A percentile compares a stretch with the other conserved stretches of the same genome.
These are phyloP conservation scores for Colletotrichum tofieldiae DNA, from an alignment of 2,329 filamentous ascomycete genomes.

Conservation along the genomic window DNA sequence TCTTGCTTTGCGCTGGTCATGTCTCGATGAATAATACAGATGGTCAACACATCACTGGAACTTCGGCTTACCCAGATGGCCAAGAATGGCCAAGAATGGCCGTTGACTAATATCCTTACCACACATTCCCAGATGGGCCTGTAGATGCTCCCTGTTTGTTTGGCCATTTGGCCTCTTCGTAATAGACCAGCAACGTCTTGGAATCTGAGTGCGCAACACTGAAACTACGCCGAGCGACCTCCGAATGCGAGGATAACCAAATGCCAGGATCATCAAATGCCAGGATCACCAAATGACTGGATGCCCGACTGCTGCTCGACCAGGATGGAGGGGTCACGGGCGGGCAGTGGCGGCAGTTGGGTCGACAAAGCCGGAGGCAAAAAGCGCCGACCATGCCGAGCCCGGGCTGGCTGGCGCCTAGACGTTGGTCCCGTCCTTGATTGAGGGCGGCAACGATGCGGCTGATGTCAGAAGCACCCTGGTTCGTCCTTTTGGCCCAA, in stretches of 20 bases:
- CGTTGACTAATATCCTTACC: not conserved
- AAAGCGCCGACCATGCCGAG: slow-evolving; percentile 30
- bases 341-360: slow-evolving; percentile 20
- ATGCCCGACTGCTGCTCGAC: not conserved
- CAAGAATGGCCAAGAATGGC: not conserved
- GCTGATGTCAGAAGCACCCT: slow-evolving; percentile 36
- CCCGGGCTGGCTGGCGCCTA: not conserved
- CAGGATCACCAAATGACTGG: not conserved
- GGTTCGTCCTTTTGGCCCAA: slow-evolving; percentile 15
- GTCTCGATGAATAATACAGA: slow-evolving; percentile 7
- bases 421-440: slow-evolving; percentile 12
- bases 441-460: slow-evolving; percentile 21
- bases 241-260: no score
- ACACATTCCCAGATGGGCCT: not conserved
- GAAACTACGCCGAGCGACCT: not conserved
- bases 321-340: slow-evolving; percentile 3
- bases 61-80: not conserved
- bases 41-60: not conserved
- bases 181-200: no score
- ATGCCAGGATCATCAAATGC: no score
- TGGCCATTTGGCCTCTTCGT: not conserved
- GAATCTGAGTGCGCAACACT: not conserved
- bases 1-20: not conserved
- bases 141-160: not conserved
- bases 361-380: slow-evolving; percentile 23